Evolutionary conservation across 768 basidiomycete genomes (phyloP), one percentile per base, ranked within the genome.

Genomic region (Lepiota venenata): DNA sequence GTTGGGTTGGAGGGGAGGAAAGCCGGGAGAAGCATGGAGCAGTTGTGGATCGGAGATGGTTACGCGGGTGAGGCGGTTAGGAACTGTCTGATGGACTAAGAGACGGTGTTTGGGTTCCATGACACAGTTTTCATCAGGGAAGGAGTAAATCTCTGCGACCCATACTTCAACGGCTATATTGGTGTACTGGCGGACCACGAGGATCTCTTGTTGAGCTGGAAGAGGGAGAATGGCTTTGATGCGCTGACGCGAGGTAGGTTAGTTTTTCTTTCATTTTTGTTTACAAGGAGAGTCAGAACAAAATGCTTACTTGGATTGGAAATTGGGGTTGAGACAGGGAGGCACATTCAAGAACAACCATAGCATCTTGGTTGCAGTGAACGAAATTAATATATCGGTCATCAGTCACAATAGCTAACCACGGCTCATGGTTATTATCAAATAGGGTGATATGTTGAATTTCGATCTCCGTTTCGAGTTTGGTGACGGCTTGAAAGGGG

Each of bases 141-240:
- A 55, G 27, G 46, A 38, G n/a, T 55, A 55, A 29, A 55, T 27
- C n/a, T 55, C 53, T 18, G 48, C 41, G 5, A 48, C 40, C 53
- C 53, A 55, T 42, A 42, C 47, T 42, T 55, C 53, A 29, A 9
- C 9, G 3, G 32, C 38, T 12, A 35, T 2, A 5, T 11, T n/a
- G 29, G 42, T 25, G 18, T 29, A 38, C n/a, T 55, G 46, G 35
- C 84, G 81, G 43, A 83, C 71, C 49, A 83, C 69, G 18, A 85
- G 67, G 11, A 85, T 64, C 49, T 80, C 72, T 8, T 69, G 66
- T 61, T 85, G 83, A 12, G 69, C 65, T 2, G 82, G 81, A 35
- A 83, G 62, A 21, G 78, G 71, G 27, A 81, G 77, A 46, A 82
- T 66, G n/a, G 74, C 78, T 51, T 72, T 74, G 55, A 86, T 79